Evolutionary conservation across 768 basidiomycete species (phyloP).

Genomic region (Boletales sp.): DNA sequence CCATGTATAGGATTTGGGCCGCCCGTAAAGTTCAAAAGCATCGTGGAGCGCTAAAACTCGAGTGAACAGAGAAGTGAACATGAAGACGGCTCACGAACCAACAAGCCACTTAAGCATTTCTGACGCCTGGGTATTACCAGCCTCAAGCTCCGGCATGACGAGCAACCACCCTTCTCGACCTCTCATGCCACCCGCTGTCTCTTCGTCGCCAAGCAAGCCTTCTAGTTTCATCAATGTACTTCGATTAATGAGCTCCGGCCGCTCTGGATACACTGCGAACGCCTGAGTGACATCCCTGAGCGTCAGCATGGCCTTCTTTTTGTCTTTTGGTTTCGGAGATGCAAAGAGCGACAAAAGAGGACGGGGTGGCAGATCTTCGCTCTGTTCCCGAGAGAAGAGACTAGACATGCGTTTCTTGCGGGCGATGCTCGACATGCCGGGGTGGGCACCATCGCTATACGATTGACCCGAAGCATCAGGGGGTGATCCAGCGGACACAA

Average conservation of each 20-base stretch:
- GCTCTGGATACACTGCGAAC: slow-evolving; percentile 93
- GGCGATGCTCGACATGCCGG: slow-evolving; percentile 18
- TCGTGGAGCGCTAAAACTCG: slow-evolving; percentile 67
- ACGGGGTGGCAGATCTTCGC: slow-evolving; percentile 31
- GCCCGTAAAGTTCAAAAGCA: slow-evolving; percentile 84
- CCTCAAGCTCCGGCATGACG: slow-evolving; percentile 84
- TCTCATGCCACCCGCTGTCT: slow-evolving; percentile 63
- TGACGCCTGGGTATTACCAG: slow-evolving; percentile 54
- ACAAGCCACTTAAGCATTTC: slow-evolving; percentile 93
- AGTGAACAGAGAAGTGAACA: slow-evolving; percentile 5
- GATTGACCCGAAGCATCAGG: slow-evolving; percentile 18
- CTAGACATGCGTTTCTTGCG: slow-evolving; percentile 54
- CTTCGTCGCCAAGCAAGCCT: slow-evolving; percentile 76
- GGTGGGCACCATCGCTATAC: slow-evolving; percentile 27
- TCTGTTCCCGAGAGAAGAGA: slow-evolving; percentile 57
- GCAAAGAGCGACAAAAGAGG: slow-evolving; percentile 56
- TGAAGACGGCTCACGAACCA: slow-evolving; percentile 45
- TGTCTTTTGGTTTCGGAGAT: slow-evolving; percentile 69
- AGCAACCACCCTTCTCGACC: slow-evolving; percentile 81
- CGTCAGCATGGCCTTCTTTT: slow-evolving; percentile 67
- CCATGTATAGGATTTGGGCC: slow-evolving; percentile 84
- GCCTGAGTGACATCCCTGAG: slow-evolving; percentile 73
- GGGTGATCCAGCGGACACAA: slow-evolving; percentile 52
- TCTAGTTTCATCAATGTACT: slow-evolving; percentile 93
- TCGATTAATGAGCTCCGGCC: slow-evolving; percentile 84